phyloP scores from a whole-genome alignment of 1,284 basidiomycete genomes.

The Ganoderma sinense region DNA sequence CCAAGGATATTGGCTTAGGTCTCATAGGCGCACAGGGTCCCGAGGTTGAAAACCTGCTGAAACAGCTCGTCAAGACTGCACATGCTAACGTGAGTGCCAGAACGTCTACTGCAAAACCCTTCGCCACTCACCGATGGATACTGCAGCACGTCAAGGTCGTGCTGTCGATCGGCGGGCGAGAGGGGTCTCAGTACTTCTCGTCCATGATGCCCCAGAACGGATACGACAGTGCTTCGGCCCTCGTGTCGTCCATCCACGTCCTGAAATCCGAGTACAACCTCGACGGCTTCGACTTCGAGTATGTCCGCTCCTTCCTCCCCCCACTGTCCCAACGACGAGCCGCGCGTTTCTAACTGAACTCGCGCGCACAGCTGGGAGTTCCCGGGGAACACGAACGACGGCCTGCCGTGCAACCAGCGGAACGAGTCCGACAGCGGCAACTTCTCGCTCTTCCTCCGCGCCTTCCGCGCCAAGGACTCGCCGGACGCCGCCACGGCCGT shows the following conservation, averaged over 20 bases:
- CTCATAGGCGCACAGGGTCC: neutral
- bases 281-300: constrained; percentile 19
- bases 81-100: neutral
- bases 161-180: neutral
- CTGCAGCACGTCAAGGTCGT: neutral
- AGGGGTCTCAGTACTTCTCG: neutral
- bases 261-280: neutral
- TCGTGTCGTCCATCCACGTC: constrained; percentile 1
- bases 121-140: neutral
- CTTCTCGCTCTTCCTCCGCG: constrained; percentile 1
- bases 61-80: neutral
- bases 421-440: neutral
- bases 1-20: neutral
- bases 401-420: neutral
- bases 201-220: constrained; percentile 3
- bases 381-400: neutral
- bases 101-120: neutral
- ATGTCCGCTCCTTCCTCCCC: constrained; percentile 11
- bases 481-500: neutral
- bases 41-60: neutral
- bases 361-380: neutral
- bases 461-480: neutral
- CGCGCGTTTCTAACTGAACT: neutral
- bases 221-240: neutral
- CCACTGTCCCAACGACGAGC: neutral